Evolutionary conservation across 1,284 basidiomycete species (phyloP), one percentile per base, ranked within the genome.

Genomic region (Ustilago cynodontis): DNA sequence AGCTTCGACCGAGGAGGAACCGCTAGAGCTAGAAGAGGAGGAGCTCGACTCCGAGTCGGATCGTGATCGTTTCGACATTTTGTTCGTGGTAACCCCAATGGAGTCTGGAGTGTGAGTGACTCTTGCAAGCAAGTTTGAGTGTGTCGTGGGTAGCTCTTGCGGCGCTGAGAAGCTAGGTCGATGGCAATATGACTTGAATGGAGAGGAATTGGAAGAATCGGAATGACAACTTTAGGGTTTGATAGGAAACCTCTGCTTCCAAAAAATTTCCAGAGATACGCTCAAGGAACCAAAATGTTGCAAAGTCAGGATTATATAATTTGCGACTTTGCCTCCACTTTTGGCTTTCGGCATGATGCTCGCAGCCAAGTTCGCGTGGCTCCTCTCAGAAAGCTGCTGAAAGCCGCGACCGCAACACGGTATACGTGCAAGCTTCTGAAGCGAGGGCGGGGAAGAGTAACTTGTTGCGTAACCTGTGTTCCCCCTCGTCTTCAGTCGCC

Each of bases 11-110:
- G 49, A 63, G 3, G 53, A 63, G 5, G 70, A 69, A 52, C 66
- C 70, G 59, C 70, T 69, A 18, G 66, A 64, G 61, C 70, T 77
- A 28, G 67, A 71, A 16, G 67, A 75, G 24, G 65, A 68, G 37
- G 64, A 65, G 60, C 72, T 71, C 28, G 68, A 71, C 18, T 59
- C 68, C 28, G 73, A 76, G 31, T 71, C 68, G 3, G 68, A 76
- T 8, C 68, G 57, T n/a, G 65, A 71, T 33, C 68, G 39, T 28
- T 59, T 65, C 31, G 64, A 60, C 67, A 75, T 70, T 24, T 4
- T 60, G 57, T 47, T n/a, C 3, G 52, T 45, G 33, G 7, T 2
- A 9, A 8, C 8, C 6, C 6, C 8, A 5, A n/a, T 20, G 41
- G 11, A 16, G 7, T 9, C n/a, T n/a, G n/a, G n/a, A n/a, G n/a